Conservation (phyloP, 805 yeast species). For the Metschnikowia santaceciliae region DNA sequence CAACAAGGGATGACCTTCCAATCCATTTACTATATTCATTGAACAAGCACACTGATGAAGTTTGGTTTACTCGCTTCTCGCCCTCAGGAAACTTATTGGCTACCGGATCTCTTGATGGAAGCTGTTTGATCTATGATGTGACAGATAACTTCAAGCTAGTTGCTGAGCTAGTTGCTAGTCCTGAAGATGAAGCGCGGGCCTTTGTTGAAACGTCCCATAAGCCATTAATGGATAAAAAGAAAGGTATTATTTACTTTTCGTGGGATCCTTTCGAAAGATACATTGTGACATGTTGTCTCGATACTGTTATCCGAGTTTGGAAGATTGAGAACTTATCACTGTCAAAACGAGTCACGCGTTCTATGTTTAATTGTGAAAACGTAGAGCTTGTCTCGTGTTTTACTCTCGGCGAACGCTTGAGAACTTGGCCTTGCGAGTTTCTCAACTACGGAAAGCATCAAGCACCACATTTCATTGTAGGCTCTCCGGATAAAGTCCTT, state of each 20-base stretch:
- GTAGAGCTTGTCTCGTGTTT: constrained; percentile 29
- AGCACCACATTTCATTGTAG: constrained; percentile 54
- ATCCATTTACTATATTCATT: constrained; percentile 44
- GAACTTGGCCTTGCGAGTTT: constrained; percentile 61
- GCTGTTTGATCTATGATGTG: constrained; percentile 64
- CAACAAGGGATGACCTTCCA: constrained; percentile 37
- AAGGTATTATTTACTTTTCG: constrained; percentile 52
- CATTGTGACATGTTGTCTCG: constrained; percentile 69
- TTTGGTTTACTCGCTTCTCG: constrained; percentile 79
- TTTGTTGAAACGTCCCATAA: constrained; percentile 25
- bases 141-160: constrained; percentile 34
- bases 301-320: constrained; percentile 69
- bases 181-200: constrained; percentile 23
- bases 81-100: constrained; percentile 73
- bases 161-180: constrained; percentile 28
- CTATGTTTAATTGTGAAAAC: constrained; percentile 20
- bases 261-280: constrained; percentile 74
- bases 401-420: constrained; percentile 36
- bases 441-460: constrained; percentile 36
- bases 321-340: constrained; percentile 38
- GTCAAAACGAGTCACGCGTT: constrained; percentile 23
- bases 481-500: constrained; percentile 68
- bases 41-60: constrained; percentile 61
- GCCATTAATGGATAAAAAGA: constrained; percentile 23
- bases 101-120: constrained; percentile 69